These are phyloP conservation scores for Melaleuca alternifolia DNA, from an alignment of 345 rosid genomes.

Conservation along the genomic window DNA sequence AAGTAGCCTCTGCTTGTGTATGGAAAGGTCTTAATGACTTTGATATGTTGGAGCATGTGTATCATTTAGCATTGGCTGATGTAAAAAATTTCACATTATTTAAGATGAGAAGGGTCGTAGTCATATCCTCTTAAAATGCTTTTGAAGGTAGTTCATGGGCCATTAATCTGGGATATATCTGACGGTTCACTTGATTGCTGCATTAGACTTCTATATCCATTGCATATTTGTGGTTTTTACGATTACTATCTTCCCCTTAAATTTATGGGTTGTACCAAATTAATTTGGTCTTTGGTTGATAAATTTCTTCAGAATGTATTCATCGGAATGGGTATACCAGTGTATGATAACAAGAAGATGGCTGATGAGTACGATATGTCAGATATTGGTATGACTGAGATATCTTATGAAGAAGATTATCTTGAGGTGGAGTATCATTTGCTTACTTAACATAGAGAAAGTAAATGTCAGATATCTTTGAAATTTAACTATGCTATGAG, in stretches of 20 bases:
- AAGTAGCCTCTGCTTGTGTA: background rate
- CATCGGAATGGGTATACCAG: constrained; percentile 72
- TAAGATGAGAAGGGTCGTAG: background rate
- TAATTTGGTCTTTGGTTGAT: background rate
- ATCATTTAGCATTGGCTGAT: background rate
- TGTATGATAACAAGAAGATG: constrained; percentile 38
- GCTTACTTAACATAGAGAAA: constrained; percentile 1
- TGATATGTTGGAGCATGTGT: background rate
- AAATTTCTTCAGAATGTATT: constrained; percentile 51
- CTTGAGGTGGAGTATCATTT: constrained; percentile 51
- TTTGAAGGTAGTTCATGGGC: background rate
- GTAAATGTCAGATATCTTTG: background rate
- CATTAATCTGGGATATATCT: background rate
- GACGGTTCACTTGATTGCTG: background rate
- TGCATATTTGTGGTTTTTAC: background rate
- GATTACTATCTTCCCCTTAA: background rate
- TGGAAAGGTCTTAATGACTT: background rate
- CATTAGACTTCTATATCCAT: background rate
- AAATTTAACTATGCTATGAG: background rate
- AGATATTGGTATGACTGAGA: constrained; percentile 32
- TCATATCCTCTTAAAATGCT: background rate
- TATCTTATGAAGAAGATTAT: constrained; percentile 51
- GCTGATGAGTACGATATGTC: constrained; percentile 39
- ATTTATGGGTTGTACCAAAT: background rate
- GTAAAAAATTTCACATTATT: background rate